Percentiles rank a stretch among this genome's conserved stretches.
These are phyloP conservation scores for Trichoderma atrobrunneum DNA, from an alignment of 2,329 filamentous ascomycete genomes.

Conservation along the genomic window DNA sequence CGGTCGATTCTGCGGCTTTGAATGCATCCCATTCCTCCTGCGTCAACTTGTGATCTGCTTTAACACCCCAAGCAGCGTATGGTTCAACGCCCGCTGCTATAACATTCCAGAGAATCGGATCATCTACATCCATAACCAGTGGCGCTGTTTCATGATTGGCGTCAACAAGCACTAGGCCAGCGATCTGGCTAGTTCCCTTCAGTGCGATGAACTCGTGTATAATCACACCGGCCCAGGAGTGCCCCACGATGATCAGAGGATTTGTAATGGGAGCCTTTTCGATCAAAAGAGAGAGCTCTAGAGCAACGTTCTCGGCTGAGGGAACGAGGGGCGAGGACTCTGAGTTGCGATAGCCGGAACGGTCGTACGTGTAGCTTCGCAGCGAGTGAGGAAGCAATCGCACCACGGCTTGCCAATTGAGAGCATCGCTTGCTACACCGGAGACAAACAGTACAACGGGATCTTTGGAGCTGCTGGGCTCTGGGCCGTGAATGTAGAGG, in stretches of 20 bases:
- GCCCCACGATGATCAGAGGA: neutral
- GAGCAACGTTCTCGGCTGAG: neutral
- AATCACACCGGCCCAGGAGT: neutral
- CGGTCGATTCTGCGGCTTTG: neutral
- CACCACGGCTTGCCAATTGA: constrained; percentile 4
- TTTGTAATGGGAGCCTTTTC: neutral
- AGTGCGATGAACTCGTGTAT: constrained; percentile 3
- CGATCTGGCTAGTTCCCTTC: neutral
- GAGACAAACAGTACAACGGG: neutral
- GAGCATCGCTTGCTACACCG: constrained; percentile 2
- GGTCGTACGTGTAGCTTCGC: neutral
- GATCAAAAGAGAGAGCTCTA: neutral
- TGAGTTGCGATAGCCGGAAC: neutral
- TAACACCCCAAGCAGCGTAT: neutral
- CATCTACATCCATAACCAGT: neutral
- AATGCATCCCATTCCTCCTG: constrained; percentile 1
- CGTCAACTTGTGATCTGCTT: neutral
- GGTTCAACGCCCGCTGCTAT: neutral
- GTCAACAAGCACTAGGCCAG: constrained; percentile 1
- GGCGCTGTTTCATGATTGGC: neutral
- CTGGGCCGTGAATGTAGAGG: neutral
- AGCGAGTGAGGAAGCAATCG: neutral
- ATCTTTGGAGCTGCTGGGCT: neutral
- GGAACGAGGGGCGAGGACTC: neutral
- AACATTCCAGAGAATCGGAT: neutral